These are phyloP conservation scores for Corinectria fuckeliana DNA, from an alignment of 2,329 filamentous ascomycete species.

Conservation along the genomic window DNA sequence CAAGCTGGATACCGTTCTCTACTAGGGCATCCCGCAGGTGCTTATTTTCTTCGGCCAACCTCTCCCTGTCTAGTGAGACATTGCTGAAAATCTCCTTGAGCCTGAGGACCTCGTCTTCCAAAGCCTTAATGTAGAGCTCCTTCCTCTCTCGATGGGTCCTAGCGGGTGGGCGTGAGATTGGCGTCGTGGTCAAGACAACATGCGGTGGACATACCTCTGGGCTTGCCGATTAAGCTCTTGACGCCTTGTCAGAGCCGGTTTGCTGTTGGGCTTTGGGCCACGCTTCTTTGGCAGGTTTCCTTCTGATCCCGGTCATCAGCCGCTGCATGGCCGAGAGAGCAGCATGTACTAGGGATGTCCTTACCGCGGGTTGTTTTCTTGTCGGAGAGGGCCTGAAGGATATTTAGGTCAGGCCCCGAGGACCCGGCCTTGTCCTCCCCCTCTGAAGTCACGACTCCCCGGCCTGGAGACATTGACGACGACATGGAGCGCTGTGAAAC, in stretches of 20 bases:
- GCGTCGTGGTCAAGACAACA: not conserved
- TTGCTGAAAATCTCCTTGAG: conserved; percentile 85
- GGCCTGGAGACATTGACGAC: conserved; percentile 55
- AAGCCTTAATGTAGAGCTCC: conserved; percentile 91
- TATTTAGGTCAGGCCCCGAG: conserved; percentile 60
- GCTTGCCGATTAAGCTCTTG: conserved; percentile 96
- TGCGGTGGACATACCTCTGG: conserved; percentile 70
- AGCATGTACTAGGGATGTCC: conserved; percentile 1
- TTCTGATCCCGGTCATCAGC: conserved; percentile 60
- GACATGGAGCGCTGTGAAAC: conserved; percentile 47
- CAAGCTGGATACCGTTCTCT: conserved; percentile 57
- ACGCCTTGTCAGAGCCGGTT: conserved; percentile 87
- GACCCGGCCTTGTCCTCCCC: conserved; percentile 48
- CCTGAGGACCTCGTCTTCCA: conserved; percentile 89
- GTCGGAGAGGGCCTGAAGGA: conserved; percentile 72
- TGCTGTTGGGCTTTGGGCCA: conserved; percentile 95
- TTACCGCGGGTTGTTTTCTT: conserved; percentile 81
- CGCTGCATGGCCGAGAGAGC: not conserved
- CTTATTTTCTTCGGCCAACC: conserved; percentile 78
- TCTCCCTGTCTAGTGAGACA: conserved; percentile 76
- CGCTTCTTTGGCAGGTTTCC: conserved; percentile 86
- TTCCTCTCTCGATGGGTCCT: conserved; percentile 97
- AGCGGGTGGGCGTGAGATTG: conserved; percentile 13
- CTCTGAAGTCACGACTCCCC: conserved; percentile 35
- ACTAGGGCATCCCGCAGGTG: conserved; percentile 67